phyloP scores from a whole-genome alignment of 495 filamentous ascomycete genomes.

The Aspergillus wentii region DNA sequence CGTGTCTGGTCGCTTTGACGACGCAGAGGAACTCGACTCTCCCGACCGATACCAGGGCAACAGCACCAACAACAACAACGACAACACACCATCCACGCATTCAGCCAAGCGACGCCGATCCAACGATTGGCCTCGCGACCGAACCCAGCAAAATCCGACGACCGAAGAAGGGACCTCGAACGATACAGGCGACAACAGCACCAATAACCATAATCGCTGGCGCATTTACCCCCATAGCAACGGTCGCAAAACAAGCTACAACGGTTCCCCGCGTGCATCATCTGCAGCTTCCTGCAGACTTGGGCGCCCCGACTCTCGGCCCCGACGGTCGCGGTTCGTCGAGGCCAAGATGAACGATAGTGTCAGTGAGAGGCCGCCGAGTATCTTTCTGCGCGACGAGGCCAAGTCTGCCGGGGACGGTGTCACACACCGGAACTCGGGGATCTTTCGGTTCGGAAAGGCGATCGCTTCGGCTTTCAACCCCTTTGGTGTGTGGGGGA shows the following conservation, averaged over 20 bases:
- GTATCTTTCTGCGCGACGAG: constrained; percentile 52
- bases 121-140: constrained; percentile 51
- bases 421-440: constrained; percentile 27
- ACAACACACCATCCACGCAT: constrained; percentile 17
- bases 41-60: background rate
- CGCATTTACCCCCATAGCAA: background rate
- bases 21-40: constrained; percentile 30
- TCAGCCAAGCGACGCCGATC: constrained; percentile 41
- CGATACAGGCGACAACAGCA: background rate
- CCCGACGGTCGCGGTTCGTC: constrained; percentile 58
- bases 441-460: constrained; percentile 58
- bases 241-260: background rate
- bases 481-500: constrained; percentile 44
- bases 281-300: constrained; percentile 13
- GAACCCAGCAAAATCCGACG: no score
- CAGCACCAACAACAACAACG: background rate
- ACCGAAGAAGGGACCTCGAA: no score
- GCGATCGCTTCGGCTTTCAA: constrained; percentile 51
- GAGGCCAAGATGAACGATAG: constrained; percentile 78
- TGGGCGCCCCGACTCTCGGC: constrained; percentile 12
- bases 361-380: constrained; percentile 61
- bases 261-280: constrained; percentile 26
- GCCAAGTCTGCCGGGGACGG: constrained; percentile 5
- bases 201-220: background rate
- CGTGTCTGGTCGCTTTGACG: constrained; percentile 35